Conservation (phyloP, 2,329 filamentous ascomycete genomes). For the Aspergillus ibericus region DNA sequence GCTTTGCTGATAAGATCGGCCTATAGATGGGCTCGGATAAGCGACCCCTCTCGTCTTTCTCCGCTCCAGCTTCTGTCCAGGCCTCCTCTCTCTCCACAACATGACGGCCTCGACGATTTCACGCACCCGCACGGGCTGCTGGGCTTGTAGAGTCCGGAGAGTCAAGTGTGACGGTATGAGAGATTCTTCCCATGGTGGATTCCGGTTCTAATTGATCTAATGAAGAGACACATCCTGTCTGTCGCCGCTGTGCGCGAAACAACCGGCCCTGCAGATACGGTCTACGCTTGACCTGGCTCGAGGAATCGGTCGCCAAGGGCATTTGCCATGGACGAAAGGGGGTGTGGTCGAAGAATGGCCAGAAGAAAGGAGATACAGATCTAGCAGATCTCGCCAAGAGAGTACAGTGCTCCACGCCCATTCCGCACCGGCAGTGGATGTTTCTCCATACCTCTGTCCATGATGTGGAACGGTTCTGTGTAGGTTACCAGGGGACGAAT, state of each 20-base stretch:
- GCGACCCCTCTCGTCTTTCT: neutral
- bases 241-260: conserved; percentile 18
- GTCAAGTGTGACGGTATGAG: conserved; percentile 26
- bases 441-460: neutral
- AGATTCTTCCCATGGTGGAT: neutral
- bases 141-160: conserved; percentile 22
- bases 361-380: neutral
- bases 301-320: conserved; percentile 27
- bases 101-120: conserved; percentile 9
- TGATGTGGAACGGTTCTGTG: neutral
- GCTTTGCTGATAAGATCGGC: neutral
- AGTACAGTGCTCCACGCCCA: neutral
- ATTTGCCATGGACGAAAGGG: conserved; percentile 25
- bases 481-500: neutral
- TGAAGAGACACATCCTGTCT: conserved; percentile 21
- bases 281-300: conserved; percentile 25
- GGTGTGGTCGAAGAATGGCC: neutral
- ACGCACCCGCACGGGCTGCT: conserved; percentile 23
- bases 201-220: neutral
- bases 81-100: neutral
- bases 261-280: conserved; percentile 20
- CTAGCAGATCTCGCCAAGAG: neutral
- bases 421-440: neutral
- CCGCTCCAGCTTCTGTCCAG: neutral
- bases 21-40: neutral